Conservation (phyloP, 2,329 filamentous ascomycete genomes). For the Claviceps monticola region DNA sequence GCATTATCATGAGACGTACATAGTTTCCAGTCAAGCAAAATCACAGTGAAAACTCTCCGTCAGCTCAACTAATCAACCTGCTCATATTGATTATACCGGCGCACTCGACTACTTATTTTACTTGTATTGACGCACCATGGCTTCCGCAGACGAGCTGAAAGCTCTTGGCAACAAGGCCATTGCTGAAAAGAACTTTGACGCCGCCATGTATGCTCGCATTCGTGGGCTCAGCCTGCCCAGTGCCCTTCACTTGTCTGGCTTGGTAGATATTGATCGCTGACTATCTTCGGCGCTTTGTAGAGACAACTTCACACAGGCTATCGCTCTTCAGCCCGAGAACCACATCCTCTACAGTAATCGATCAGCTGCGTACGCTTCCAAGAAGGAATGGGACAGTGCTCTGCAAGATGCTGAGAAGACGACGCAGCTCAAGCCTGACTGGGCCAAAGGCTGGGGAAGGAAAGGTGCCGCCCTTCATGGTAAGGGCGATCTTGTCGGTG, state of each 20-base stretch:
- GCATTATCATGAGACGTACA: no score
- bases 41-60: neutral
- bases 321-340: slow-evolving; percentile 74
- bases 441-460: slow-evolving; percentile 91
- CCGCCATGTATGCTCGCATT: slow-evolving; percentile 63
- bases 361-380: slow-evolving; percentile 75
- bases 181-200: slow-evolving; percentile 89
- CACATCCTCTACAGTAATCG: slow-evolving; percentile 98
- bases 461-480: slow-evolving; percentile 89
- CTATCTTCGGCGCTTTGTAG: slow-evolving; percentile 29
- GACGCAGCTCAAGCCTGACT: slow-evolving; percentile 89
- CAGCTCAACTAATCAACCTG: neutral
- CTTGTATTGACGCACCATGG: slow-evolving; percentile 25
- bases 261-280: neutral
- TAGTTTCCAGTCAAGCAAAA: no score
- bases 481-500: slow-evolving; percentile 68
- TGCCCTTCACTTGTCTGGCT: neutral
- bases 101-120: slow-evolving; percentile 1
- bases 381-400: slow-evolving; percentile 75
- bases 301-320: slow-evolving; percentile 88
- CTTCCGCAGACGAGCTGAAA: slow-evolving; percentile 69
- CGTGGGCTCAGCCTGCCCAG: neutral
- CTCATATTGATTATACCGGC: neutral
- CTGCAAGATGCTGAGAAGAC: slow-evolving; percentile 87
- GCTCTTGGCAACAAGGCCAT: slow-evolving; percentile 98